These are phyloP conservation scores for Erysimum pusillum DNA, from an alignment of 441 rosid genomes.

Conservation along the genomic window DNA sequence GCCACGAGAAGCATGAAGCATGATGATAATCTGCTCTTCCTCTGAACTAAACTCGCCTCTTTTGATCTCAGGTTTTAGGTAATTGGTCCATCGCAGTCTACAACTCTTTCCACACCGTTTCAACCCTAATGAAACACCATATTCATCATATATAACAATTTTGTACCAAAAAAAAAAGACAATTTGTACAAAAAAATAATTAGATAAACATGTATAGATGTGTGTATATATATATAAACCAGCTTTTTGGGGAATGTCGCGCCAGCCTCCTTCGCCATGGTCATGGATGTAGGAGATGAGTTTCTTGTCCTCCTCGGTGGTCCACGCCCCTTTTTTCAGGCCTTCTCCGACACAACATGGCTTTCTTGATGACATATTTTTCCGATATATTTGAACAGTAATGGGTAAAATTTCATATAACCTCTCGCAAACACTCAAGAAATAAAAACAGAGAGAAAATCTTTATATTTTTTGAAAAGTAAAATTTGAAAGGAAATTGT, in stretches of 20 bases:
- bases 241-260: constrained; percentile 90
- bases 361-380: constrained; percentile 84
- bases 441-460: neutral
- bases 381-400: constrained; percentile 13
- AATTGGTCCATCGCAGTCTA: constrained; percentile 63
- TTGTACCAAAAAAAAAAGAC: neutral
- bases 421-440: constrained; percentile 10
- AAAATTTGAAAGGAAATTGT: neutral
- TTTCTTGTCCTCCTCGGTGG: constrained; percentile 95
- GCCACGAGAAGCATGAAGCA: constrained; percentile 69
- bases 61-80: constrained; percentile 62
- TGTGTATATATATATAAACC: constrained; percentile 49
- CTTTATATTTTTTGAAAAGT: neutral
- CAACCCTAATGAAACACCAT: constrained; percentile 47
- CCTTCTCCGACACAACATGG: constrained; percentile 96
- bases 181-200: too few relatives aligned
- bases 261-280: constrained; percentile 98
- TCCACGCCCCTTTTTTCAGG: constrained; percentile 99
- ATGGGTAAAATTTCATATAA: constrained; percentile 8
- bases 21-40: constrained; percentile 64
- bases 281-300: constrained; percentile 91
- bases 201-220: neutral
- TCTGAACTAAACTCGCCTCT: constrained; percentile 65
- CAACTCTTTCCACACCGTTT: constrained; percentile 69
- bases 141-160: neutral